Conservation (phyloP, 805 yeast genomes). For the Monosporozyma servazzii region DNA sequence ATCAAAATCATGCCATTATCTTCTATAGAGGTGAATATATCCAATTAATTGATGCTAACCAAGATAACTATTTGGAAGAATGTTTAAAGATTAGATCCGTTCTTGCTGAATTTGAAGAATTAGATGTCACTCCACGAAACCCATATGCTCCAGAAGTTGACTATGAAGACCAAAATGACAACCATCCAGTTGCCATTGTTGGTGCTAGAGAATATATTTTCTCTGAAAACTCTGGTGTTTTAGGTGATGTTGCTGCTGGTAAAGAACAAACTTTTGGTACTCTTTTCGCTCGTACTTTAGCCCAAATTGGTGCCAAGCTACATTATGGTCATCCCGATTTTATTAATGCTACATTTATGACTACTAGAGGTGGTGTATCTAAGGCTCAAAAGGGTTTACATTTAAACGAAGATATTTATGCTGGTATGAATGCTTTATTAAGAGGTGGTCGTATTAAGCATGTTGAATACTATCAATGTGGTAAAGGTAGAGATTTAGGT, state of each 20-base stretch:
- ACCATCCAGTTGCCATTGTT: slow-evolving; percentile 71
- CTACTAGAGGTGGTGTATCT: slow-evolving; percentile 81
- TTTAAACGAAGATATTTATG: slow-evolving; percentile 80
- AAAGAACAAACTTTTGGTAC: slow-evolving; percentile 88
- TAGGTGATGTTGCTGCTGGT: slow-evolving; percentile 88
- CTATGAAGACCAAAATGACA: slow-evolving; percentile 40
- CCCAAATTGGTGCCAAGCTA: slow-evolving; percentile 77
- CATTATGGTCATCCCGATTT: slow-evolving; percentile 90
- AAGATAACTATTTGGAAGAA: slow-evolving; percentile 78
- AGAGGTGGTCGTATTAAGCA: slow-evolving; percentile 86
- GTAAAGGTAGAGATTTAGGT: slow-evolving; percentile 85
- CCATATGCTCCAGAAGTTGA: slow-evolving; percentile 72
- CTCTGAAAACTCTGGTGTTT: slow-evolving; percentile 76
- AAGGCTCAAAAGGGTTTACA: slow-evolving; percentile 82
- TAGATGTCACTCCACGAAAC: slow-evolving; percentile 63
- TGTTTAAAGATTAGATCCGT: slow-evolving; percentile 76
- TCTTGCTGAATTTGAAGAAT: slow-evolving; percentile 75
- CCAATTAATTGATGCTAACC: slow-evolving; percentile 79
- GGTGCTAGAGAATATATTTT: slow-evolving; percentile 85
- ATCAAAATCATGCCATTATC: slow-evolving; percentile 72
- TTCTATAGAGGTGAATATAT: slow-evolving; percentile 80
- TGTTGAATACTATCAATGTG: slow-evolving; percentile 83
- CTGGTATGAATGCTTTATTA: slow-evolving; percentile 74
- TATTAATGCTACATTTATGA: slow-evolving; percentile 65
- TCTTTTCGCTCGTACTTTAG: slow-evolving; percentile 69